Evolutionary conservation across 495 filamentous ascomycete genomes (phyloP).

Genomic region (Aspergillus biplanus): DNA sequence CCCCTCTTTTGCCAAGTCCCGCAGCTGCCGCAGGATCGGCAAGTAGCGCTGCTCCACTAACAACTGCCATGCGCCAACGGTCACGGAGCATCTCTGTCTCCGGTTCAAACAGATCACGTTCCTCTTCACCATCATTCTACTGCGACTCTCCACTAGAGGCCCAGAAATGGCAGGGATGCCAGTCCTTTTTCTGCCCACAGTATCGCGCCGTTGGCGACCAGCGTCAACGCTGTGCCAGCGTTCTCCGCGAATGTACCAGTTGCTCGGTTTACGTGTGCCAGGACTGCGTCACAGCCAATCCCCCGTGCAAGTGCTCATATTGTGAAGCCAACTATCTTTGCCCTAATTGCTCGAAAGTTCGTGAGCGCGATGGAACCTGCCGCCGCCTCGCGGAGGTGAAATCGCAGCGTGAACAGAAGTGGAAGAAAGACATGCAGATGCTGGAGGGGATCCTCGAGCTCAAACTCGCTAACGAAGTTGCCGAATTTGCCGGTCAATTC

Average conservation of each 20-base stretch:
- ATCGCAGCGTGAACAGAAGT: conserved; percentile 44
- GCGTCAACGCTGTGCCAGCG: conserved; percentile 51
- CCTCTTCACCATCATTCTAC: conserved; percentile 43
- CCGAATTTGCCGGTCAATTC: conserved; percentile 51
- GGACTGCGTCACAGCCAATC: conserved; percentile 50
- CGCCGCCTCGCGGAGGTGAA: conserved; percentile 48
- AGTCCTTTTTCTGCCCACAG: conserved; percentile 59
- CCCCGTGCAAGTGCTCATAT: conserved; percentile 57
- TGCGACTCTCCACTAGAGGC: conserved; percentile 43
- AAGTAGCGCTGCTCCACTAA: conserved; percentile 16
- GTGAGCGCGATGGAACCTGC: conserved; percentile 46
- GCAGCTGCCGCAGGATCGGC: not conserved
- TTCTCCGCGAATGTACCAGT: conserved; percentile 55
- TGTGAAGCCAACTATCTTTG: conserved; percentile 58
- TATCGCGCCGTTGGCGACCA: conserved; percentile 54
- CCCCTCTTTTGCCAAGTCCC: conserved; percentile 23
- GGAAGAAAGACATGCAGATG: conserved; percentile 49
- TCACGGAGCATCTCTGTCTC: conserved; percentile 42
- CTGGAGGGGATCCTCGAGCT: conserved; percentile 46
- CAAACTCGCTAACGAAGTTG: conserved; percentile 51
- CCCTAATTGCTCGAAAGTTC: conserved; percentile 53
- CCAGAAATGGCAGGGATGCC: conserved; percentile 59
- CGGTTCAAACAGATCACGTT: conserved; percentile 46
- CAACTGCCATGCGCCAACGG: conserved; percentile 22
- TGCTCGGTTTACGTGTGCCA: conserved; percentile 61